Conservation (phyloP, 768 basidiomycete species). For the Lactifluus volemus region DNA sequence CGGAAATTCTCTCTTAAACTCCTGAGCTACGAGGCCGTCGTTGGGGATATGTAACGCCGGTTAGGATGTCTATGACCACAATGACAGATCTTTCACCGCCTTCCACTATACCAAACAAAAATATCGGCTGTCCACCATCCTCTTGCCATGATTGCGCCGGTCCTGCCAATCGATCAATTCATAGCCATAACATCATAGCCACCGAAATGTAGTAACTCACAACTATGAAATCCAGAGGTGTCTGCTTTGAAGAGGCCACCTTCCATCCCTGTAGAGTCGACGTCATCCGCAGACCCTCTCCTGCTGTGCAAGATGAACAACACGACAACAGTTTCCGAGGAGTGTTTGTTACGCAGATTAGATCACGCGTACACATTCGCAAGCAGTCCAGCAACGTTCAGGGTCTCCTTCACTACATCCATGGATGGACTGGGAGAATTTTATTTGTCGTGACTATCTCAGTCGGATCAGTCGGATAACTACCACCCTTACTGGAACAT, state of each 20-base stretch:
- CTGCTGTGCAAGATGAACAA: constrained; percentile 45
- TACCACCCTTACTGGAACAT: neutral
- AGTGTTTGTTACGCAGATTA: neutral
- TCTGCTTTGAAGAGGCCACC: constrained; percentile 12
- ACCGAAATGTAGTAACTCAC: constrained; percentile 27
- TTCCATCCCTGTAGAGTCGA: constrained; percentile 26
- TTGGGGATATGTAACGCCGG: too few species aligned
- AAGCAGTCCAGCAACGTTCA: constrained; percentile 26
- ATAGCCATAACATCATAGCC: neutral
- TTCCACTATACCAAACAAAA: too few species aligned
- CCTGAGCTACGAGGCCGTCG: too few species aligned
- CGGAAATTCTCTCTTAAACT: too few species aligned
- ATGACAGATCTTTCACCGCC: too few species aligned
- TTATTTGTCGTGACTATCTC: neutral
- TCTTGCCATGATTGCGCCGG: constrained; percentile 44
- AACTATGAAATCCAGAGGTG: constrained; percentile 35
- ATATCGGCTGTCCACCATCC: constrained; percentile 28
- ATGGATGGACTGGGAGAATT: neutral
- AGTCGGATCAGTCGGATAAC: neutral
- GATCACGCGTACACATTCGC: constrained; percentile 24
- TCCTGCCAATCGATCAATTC: constrained; percentile 28
- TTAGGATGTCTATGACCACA: too few species aligned
- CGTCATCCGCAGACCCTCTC: constrained; percentile 25
- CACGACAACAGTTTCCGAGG: constrained; percentile 25
- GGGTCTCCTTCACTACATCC: constrained; percentile 19